Conservation (phyloP, 2,329 filamentous ascomycete species). For the Pseudocercospora fuligena region DNA sequence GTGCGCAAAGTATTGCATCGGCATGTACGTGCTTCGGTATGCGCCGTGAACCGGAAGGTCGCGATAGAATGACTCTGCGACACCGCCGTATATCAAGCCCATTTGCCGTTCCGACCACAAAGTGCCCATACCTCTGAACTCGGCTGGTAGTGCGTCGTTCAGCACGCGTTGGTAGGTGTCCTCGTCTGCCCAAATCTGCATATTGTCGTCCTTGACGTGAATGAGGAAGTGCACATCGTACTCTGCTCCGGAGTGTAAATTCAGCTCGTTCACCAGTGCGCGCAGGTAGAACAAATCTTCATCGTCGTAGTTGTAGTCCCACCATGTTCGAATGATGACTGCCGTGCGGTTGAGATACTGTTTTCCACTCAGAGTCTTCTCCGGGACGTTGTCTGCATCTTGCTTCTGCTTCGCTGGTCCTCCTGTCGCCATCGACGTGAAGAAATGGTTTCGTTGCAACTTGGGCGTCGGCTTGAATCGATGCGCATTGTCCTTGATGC, state of each 20-base stretch:
- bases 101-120: constrained; percentile 60
- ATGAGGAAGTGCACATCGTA: constrained; percentile 83
- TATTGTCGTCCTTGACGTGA: constrained; percentile 78
- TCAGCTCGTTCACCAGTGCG: constrained; percentile 78
- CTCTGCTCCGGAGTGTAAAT: constrained; percentile 77
- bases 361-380: constrained; percentile 26
- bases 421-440: constrained; percentile 46
- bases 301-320: constrained; percentile 75
- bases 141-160: constrained; percentile 51
- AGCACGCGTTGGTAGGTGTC: constrained; percentile 72
- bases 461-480: constrained; percentile 62
- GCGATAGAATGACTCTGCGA: constrained; percentile 56
- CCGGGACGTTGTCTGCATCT: constrained; percentile 19
- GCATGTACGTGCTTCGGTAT: constrained; percentile 83
- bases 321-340: constrained; percentile 81
- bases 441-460: constrained; percentile 42
- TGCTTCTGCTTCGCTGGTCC: constrained; percentile 34
- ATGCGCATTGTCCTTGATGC: constrained; percentile 70
- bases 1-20: constrained; percentile 90
- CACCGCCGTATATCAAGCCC: constrained; percentile 58
- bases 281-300: constrained; percentile 84
- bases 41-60: constrained; percentile 71
- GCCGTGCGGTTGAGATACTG: constrained; percentile 66
- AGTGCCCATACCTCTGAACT: constrained; percentile 58
- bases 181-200: constrained; percentile 81